phyloP scores from a whole-genome alignment of 768 basidiomycete species.

The Lactarius indigo region DNA sequence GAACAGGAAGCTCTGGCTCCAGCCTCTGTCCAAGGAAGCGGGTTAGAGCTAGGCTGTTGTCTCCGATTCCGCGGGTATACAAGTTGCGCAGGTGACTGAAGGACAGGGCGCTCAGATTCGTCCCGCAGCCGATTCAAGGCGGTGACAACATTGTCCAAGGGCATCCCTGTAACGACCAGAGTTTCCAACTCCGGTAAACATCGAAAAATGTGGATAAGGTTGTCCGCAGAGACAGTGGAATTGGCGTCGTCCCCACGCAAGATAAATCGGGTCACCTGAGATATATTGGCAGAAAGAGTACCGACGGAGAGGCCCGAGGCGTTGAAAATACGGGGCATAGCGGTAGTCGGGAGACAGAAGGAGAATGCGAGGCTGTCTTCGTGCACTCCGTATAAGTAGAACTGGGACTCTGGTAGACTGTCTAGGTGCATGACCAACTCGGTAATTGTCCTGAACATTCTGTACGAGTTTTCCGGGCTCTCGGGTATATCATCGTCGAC shows the following conservation, averaged over 20 bases:
- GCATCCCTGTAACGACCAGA: slow-evolving; percentile 18
- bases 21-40: slow-evolving; percentile 21
- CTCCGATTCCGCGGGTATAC: slow-evolving; percentile 18
- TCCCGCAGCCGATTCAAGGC: slow-evolving; percentile 18
- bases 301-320: slow-evolving; percentile 12
- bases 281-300: slow-evolving; percentile 14
- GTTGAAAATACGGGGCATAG: slow-evolving; percentile 10
- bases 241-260: slow-evolving; percentile 19
- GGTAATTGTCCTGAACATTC: slow-evolving; percentile 12
- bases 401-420: slow-evolving; percentile 19
- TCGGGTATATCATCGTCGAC: slow-evolving; percentile 21
- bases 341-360: slow-evolving; percentile 17
- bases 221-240: slow-evolving; percentile 11
- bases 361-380: slow-evolving; percentile 17
- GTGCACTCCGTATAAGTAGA: slow-evolving; percentile 17
- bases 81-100: slow-evolving; percentile 10
- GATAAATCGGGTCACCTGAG: slow-evolving; percentile 15
- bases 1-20: slow-evolving; percentile 22
- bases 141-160: slow-evolving; percentile 16
- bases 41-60: slow-evolving; percentile 4
- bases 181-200: slow-evolving; percentile 21
- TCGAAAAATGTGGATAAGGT: slow-evolving; percentile 15
- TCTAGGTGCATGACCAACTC: slow-evolving; percentile 22
- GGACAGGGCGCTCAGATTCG: slow-evolving; percentile 12
- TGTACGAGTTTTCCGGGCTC: slow-evolving; percentile 8